These are phyloP conservation scores for Tylopilus vinaceipallidus DNA, from an alignment of 768 basidiomycete genomes.

Conservation along the genomic window DNA sequence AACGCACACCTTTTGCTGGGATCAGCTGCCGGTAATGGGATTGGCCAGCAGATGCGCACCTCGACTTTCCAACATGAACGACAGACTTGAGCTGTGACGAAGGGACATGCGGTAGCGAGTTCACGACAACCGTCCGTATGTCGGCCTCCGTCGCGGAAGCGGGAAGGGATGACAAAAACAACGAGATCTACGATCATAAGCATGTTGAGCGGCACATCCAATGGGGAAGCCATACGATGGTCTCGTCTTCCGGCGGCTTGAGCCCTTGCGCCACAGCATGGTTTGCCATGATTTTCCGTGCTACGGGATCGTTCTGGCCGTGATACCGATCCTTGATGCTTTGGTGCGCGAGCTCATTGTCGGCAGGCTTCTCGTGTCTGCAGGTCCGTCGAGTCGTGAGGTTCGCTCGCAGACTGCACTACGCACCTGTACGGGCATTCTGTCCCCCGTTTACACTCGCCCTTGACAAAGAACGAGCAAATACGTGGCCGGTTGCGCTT, in stretches of 20 bases:
- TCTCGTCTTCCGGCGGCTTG: constrained; percentile 83
- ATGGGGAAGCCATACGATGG: constrained; percentile 61
- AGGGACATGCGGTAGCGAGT: constrained; percentile 62
- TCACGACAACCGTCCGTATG: constrained; percentile 68
- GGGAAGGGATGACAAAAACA: constrained; percentile 82
- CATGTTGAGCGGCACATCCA: background rate
- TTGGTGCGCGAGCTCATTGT: constrained; percentile 84
- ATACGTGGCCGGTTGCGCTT: constrained; percentile 93
- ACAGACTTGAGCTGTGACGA: constrained; percentile 75
- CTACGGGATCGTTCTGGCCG: constrained; percentile 91
- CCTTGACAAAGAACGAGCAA: constrained; percentile 95
- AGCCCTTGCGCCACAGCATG: constrained; percentile 82
- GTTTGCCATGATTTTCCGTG: constrained; percentile 79
- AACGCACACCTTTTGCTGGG: constrained; percentile 77
- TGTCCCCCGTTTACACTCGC: constrained; percentile 85
- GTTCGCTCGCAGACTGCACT: background rate
- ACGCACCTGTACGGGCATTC: constrained; percentile 87
- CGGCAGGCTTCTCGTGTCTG: constrained; percentile 85
- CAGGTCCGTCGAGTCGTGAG: constrained; percentile 3
- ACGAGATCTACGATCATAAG: constrained; percentile 57
- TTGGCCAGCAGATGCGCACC: constrained; percentile 37
- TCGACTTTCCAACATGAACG: constrained; percentile 81
- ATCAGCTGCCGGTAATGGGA: background rate
- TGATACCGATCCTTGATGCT: constrained; percentile 95
- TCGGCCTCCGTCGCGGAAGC: constrained; percentile 65